These are phyloP conservation scores for Heritiera littoralis DNA, from an alignment of 345 rosid genomes.

Conservation along the genomic window DNA sequence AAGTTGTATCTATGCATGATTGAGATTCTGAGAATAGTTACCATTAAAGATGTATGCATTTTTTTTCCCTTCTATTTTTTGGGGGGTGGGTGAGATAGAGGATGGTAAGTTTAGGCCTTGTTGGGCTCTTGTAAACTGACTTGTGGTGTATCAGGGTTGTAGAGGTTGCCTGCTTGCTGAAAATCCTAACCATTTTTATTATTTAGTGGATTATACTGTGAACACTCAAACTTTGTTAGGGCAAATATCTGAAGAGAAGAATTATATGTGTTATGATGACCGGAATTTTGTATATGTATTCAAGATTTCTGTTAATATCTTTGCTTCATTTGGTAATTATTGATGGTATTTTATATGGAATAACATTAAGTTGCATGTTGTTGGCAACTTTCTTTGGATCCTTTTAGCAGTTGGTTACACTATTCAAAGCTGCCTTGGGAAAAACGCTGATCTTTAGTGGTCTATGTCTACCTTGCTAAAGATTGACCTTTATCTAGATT, in stretches of 20 bases:
- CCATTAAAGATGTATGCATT: not conserved
- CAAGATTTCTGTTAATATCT: not conserved
- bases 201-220: not conserved
- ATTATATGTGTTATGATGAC: not conserved
- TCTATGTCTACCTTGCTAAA: not conserved
- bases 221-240: not conserved
- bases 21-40: not conserved
- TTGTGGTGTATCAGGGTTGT: not conserved
- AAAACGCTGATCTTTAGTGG: not conserved
- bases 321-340: not conserved
- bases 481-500: not conserved
- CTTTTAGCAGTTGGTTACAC: not conserved
- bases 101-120: not conserved
- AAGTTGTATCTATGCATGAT: not conserved
- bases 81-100: not conserved
- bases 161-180: not conserved
- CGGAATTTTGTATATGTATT: not conserved
- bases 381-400: constrained; percentile 10
- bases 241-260: not conserved
- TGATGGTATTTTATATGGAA: not conserved
- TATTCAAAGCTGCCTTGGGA: not conserved
- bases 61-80: not conserved
- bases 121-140: not conserved
- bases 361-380: not conserved
- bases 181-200: not conserved